phyloP scores from a whole-genome alignment of 495 filamentous ascomycete species.

The Bacidia gigantensis region DNA sequence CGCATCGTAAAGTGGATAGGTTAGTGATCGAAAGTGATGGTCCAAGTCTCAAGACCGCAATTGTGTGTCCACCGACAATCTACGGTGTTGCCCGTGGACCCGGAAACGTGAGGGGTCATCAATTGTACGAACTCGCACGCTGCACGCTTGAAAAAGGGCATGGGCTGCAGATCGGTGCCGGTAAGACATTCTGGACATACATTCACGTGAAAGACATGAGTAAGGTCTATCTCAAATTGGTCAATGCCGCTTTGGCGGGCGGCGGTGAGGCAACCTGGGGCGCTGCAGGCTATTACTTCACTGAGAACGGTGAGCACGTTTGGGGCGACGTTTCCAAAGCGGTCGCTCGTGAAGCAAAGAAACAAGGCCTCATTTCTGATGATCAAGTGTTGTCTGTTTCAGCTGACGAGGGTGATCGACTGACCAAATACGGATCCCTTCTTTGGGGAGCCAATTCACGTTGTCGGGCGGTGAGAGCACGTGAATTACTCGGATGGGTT shows the following conservation, averaged over 20 bases:
- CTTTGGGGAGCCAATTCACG: slow-evolving; percentile 46
- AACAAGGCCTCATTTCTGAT: slow-evolving; percentile 48
- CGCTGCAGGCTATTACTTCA: slow-evolving; percentile 59
- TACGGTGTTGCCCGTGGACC: slow-evolving; percentile 64
- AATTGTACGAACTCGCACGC: slow-evolving; percentile 45
- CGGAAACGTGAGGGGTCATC: slow-evolving; percentile 50
- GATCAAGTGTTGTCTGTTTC: slow-evolving; percentile 33
- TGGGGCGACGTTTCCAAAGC: slow-evolving; percentile 54
- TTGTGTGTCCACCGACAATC: slow-evolving; percentile 68
- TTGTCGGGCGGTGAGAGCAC: slow-evolving; percentile 35
- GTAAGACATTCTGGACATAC: slow-evolving; percentile 57
- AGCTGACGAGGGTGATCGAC: slow-evolving; percentile 22
- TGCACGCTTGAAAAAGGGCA: slow-evolving; percentile 46
- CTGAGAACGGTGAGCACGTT: slow-evolving; percentile 53
- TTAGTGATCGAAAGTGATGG: slow-evolving; percentile 37
- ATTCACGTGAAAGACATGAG: slow-evolving; percentile 62
- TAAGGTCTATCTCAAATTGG: slow-evolving; percentile 47
- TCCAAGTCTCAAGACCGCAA: slow-evolving; percentile 46
- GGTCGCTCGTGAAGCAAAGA: slow-evolving; percentile 46
- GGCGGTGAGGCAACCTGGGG: slow-evolving; percentile 58
- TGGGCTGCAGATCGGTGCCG: slow-evolving; percentile 48
- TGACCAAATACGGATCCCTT: slow-evolving; percentile 24
- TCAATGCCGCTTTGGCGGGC: slow-evolving; percentile 47
- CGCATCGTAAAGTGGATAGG: slow-evolving; percentile 49
- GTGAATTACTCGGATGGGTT: slow-evolving; percentile 44